Base-by-base conservation (phyloP, 768 basidiomycete genomes). In the Fistulinella prunicolor region DNA sequence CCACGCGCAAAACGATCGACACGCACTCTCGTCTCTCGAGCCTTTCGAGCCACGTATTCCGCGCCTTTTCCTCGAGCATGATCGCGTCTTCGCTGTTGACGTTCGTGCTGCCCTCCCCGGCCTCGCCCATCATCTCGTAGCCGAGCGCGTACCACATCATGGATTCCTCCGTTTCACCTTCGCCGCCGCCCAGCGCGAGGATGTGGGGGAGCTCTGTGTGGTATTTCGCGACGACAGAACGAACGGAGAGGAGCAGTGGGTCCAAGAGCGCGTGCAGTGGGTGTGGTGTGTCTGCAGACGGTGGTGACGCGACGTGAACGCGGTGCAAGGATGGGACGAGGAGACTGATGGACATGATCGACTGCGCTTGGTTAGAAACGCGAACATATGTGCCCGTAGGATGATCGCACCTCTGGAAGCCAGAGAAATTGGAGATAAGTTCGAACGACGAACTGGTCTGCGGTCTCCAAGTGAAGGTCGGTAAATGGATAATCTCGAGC, bases 91-190 rank as follows among this genome's bases (percentile, higher is more conserved):
- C 60, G 28, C 29, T 42, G 57, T 48, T 57, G 37, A 46, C 17
- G 19, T 30, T 44, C 26, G 63, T 50, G 19, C 60, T 61, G 34
- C 63, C 56, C 40, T 70, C 69, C 4, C 61, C 70, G 9, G 9
- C 34, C 20, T 41, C 71, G 61, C 69, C 30, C 30, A 32, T 64
- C 23, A 63, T 67, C 58, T 87, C 87, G 59, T 85, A 76, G 48
- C 74, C 74, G 34, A 86, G 67, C 0, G 80, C 76, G 49, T 79
- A 89, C 86, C 86, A 89, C 81, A 89, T 85, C 74, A 86, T 82
- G 0, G 72, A 74, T 49, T 88, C 87, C 51, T 89, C 86, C 28
- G 76, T 68, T 52, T 81, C 81, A 3, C 78, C 85, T 2, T 73
- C 78, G 2, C 81, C 84, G 9, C 79, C 82, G 1, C 76, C 79